Evolutionary conservation across 2,329 filamentous ascomycete species (phyloP).

Genomic region (Cordyceps farinosa): DNA sequence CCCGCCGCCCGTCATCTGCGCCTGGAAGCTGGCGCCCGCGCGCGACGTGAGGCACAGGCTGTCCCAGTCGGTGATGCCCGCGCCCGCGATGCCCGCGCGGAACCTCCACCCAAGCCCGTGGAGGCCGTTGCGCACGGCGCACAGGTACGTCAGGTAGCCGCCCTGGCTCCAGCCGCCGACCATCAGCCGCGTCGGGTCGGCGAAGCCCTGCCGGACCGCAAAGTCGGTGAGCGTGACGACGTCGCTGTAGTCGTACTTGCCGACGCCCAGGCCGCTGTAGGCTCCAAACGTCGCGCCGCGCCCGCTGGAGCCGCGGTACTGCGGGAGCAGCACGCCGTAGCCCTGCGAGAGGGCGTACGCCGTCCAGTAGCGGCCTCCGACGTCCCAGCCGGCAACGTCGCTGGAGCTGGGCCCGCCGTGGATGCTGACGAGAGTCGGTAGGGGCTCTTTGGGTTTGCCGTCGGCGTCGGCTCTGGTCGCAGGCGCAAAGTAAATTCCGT

Average conservation of each 20-base stretch:
- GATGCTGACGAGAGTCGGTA: constrained; percentile 33
- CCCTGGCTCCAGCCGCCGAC: constrained; percentile 38
- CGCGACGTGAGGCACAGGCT: constrained; percentile 31
- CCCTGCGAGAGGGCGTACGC: constrained; percentile 33
- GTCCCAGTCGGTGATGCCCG: constrained; percentile 36
- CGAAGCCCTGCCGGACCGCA: constrained; percentile 31
- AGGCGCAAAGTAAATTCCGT: constrained; percentile 29
- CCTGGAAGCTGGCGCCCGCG: constrained; percentile 19
- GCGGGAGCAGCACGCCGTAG: constrained; percentile 35
- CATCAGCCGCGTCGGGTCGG: constrained; percentile 30
- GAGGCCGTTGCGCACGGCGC: constrained; percentile 33
- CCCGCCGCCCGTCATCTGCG: constrained; percentile 30
- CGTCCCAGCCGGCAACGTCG: constrained; percentile 29
- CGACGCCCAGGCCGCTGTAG: constrained; percentile 29
- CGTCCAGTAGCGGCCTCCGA: constrained; percentile 25
- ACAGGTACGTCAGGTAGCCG: constrained; percentile 36
- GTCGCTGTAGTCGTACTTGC: constrained; percentile 36
- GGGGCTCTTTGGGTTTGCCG: constrained; percentile 19
- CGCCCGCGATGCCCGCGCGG: constrained; percentile 33
- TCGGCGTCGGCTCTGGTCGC: constrained; percentile 11
- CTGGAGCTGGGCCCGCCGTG: constrained; percentile 35
- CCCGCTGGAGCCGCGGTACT: constrained; percentile 36
- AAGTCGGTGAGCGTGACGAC: constrained; percentile 32
- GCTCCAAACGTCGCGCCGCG: constrained; percentile 32
- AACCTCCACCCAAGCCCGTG: constrained; percentile 34